Base-by-base conservation (phyloP, 2,329 filamentous ascomycete species). In the Dissoconium aciculare region DNA sequence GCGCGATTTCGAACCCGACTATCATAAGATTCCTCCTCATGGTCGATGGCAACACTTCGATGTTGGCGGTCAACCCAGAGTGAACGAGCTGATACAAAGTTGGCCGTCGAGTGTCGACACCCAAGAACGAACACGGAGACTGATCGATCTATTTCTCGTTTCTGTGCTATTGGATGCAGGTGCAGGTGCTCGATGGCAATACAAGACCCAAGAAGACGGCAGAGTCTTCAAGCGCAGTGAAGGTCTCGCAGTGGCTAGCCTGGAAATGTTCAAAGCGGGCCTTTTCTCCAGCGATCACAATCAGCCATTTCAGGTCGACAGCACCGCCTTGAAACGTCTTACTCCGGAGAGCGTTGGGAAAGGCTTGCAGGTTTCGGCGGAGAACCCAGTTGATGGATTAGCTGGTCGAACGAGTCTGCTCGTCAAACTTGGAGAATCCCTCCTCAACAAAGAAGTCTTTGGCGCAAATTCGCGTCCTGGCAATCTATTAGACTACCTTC, bases 401-500 rank as follows among this genome's bases (percentile, higher is more conserved):
- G 76, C 92, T 51, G 87, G 87, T 27, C 73, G 89, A 34, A 76
- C 84, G 4, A 75, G 77, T 11, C 67, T 98, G 27, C 62, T 98
- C 24, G 66, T 81, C 24, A 68, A 78, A 30, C 66, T 98, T 1
- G 73, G 74, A 9, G 67, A 75, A 39, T 85, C 87, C 4, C 60
- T 98, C 32, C 69, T 76, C 39, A 84, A 87, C 50, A 66, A 72
- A 35, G 78, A 89, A 30, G 78, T 83, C 45, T 98, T 94, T 55
- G 87, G 87, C 14, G 66, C 69, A 2, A 74, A 85, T 50, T 80
- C 77, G 30, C 69, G 89, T 35, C 89, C 89, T 8, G 89, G 89
- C 44, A 91, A 93, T 53, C 84, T 98, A 74, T 73, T 95, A 39
- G 87, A 95, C 55, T 85, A 92, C 52, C 71, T 95, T n/a, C 69